These are phyloP conservation scores for Cyberlindnera japonica DNA, from an alignment of 805 yeast genomes.

Conservation along the genomic window DNA sequence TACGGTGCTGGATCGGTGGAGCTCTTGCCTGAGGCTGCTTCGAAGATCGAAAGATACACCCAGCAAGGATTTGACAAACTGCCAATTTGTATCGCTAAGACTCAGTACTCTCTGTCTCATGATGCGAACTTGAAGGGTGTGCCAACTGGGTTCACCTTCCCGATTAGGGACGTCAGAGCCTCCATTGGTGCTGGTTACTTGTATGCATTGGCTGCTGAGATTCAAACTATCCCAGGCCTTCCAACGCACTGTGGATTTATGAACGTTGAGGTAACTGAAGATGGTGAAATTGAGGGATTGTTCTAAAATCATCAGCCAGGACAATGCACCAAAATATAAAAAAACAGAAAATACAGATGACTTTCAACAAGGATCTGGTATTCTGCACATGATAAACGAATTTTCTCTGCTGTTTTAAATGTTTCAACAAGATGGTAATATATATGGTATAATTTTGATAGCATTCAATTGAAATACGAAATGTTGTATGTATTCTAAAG, in stretches of 20 bases:
- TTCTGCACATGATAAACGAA: not conserved
- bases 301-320: no score
- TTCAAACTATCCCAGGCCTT: slow-evolving; percentile 82
- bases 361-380: not conserved
- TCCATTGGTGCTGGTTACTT: slow-evolving; percentile 82
- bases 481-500: not conserved
- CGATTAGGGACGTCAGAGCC: slow-evolving; percentile 75
- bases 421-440: not conserved
- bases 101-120: slow-evolving; percentile 83
- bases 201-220: slow-evolving; percentile 82
- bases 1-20: slow-evolving; percentile 75
- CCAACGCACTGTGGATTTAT: slow-evolving; percentile 84
- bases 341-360: not conserved
- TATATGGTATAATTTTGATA: not conserved
- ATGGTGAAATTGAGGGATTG: slow-evolving; percentile 80
- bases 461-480: no score
- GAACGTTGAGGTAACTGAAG: slow-evolving; percentile 78
- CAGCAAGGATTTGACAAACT: slow-evolving; percentile 72
- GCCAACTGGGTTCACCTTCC: slow-evolving; percentile 75
- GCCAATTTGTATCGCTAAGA: slow-evolving; percentile 83
- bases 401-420: not conserved
- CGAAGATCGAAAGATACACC: slow-evolving; percentile 64
- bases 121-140: slow-evolving; percentile 82
- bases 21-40: slow-evolving; percentile 62
- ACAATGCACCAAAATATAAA: no score